Evolutionary conservation across 1,139 yeast species (phyloP).

Genomic region (Kodamaea sp.): DNA sequence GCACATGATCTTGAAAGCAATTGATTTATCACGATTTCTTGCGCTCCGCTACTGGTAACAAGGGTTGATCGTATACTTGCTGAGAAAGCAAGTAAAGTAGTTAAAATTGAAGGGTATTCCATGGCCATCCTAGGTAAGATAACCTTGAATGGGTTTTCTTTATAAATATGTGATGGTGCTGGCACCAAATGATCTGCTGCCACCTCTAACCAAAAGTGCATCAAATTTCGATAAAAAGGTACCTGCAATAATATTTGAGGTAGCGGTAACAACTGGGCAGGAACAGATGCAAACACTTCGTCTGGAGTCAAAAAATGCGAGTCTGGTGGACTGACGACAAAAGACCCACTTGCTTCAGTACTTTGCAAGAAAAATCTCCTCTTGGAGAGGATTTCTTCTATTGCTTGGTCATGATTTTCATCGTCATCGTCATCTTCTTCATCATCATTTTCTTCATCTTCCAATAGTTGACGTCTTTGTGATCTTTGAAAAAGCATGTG

Average conservation of each 20-base stretch:
- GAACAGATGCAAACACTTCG: constrained; percentile 30
- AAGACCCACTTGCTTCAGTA: neutral
- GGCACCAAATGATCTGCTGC: constrained; percentile 70
- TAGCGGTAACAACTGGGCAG: constrained; percentile 50
- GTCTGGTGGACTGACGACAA: neutral
- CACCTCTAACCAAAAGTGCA: constrained; percentile 64
- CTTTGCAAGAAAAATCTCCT: too few relatives aligned
- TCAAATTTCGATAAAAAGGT: constrained; percentile 58
- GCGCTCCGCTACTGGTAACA: constrained; percentile 21
- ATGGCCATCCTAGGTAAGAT: constrained; percentile 72
- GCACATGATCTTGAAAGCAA: constrained; percentile 57
- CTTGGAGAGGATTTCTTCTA: neutral
- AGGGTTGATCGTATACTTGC: constrained; percentile 50
- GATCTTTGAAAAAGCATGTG: constrained; percentile 1
- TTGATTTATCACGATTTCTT: constrained; percentile 46
- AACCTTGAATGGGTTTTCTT: constrained; percentile 66
- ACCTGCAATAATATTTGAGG: constrained; percentile 61
- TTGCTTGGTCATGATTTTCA: neutral
- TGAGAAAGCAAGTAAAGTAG: constrained; percentile 67
- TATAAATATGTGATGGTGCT: constrained; percentile 58
- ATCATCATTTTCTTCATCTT: constrained; percentile 3
- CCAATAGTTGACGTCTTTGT: neutral
- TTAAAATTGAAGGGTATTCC: constrained; percentile 57
- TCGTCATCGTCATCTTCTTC: neutral
- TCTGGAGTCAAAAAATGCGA: constrained; percentile 10